phyloP scores from a whole-genome alignment of 768 basidiomycete species.

The Jaapia argillacea region DNA sequence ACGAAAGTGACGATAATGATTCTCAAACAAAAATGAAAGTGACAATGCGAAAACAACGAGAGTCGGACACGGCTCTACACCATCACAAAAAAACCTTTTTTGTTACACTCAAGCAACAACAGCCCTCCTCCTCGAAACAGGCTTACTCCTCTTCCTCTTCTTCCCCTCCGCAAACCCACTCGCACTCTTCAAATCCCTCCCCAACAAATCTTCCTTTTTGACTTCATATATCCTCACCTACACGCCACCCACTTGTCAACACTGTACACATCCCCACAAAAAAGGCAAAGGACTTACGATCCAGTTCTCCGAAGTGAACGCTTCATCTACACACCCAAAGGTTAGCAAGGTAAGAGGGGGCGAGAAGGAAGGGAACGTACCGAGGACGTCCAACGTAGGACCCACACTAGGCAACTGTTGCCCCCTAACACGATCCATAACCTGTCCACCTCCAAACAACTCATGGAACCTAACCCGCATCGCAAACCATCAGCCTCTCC shows the following conservation, averaged over 20 bases:
- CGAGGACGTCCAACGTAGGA: conserved; percentile 81
- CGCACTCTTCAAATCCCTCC: conserved; percentile 82
- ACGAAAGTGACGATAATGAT: not conserved
- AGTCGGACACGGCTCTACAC: too few species aligned
- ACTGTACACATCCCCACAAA: conserved; percentile 3
- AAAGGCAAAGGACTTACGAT: conserved; percentile 48
- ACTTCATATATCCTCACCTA: conserved; percentile 91
- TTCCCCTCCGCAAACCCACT: conserved; percentile 81
- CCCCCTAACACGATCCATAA: conserved; percentile 80
- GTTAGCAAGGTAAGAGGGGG: conserved; percentile 2
- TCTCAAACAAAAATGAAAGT: not conserved
- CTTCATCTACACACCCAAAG: conserved; percentile 60
- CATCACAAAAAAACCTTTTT: too few species aligned
- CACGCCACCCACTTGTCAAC: not conserved
- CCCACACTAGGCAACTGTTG: conserved; percentile 71
- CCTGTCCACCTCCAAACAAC: conserved; percentile 69
- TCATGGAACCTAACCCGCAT: conserved; percentile 59
- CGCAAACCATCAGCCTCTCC: not conserved
- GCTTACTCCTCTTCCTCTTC: conserved; percentile 79
- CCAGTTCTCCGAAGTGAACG: conserved; percentile 99
- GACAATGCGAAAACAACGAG: not conserved
- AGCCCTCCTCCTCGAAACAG: conserved; percentile 47
- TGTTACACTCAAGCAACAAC: too few species aligned
- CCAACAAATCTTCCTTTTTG: conserved; percentile 86
- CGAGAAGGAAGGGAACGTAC: conserved; percentile 30